Percentiles rank a stretch among this genome's conserved stretches.
These are phyloP conservation scores for Heterobasidion occidentale DNA, from an alignment of 1,284 basidiomycete genomes.

Conservation along the genomic window DNA sequence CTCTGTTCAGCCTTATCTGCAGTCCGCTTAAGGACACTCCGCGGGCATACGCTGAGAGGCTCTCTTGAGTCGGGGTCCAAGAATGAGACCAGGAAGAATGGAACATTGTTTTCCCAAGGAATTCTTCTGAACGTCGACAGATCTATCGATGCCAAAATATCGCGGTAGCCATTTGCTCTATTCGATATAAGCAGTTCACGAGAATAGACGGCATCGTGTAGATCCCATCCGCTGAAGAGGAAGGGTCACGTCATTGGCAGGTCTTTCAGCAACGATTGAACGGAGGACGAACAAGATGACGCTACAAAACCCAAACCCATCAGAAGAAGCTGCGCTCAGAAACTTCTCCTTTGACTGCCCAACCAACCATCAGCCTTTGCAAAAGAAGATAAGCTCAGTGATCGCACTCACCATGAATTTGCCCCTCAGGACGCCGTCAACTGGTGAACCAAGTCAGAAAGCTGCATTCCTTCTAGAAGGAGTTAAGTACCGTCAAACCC, in stretches of 20 bases:
- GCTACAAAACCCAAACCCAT: conserved; percentile 89
- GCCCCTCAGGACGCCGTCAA: conserved; percentile 90
- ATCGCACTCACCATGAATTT: conserved; percentile 73
- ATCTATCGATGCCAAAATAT: conserved; percentile 81
- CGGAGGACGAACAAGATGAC: conserved; percentile 66
- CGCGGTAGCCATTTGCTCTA: conserved; percentile 84
- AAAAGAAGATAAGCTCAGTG: not conserved
- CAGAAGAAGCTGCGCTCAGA: conserved; percentile 71
- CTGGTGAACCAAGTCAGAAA: conserved; percentile 26
- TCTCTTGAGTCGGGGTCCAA: conserved; percentile 75
- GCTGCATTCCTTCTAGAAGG: not conserved
- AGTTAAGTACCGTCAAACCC: conserved; percentile 55
- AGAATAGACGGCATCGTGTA: conserved; percentile 79
- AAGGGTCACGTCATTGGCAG: conserved; percentile 2
- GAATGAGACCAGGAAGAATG: conserved; percentile 92
- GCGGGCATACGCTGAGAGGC: conserved; percentile 78
- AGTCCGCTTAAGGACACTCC: conserved; percentile 68
- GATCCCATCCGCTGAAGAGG: conserved; percentile 70
- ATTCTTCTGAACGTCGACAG: conserved; percentile 80
- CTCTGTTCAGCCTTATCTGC: conserved; percentile 38
- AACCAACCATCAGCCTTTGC: not conserved
- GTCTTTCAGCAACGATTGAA: not conserved
- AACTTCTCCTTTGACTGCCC: conserved; percentile 85
- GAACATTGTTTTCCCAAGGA: conserved; percentile 88
- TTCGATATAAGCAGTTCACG: conserved; percentile 88